Evolutionary conservation across 1,139 yeast species (phyloP).

Genomic region (Scheffersomyces insectosa): DNA sequence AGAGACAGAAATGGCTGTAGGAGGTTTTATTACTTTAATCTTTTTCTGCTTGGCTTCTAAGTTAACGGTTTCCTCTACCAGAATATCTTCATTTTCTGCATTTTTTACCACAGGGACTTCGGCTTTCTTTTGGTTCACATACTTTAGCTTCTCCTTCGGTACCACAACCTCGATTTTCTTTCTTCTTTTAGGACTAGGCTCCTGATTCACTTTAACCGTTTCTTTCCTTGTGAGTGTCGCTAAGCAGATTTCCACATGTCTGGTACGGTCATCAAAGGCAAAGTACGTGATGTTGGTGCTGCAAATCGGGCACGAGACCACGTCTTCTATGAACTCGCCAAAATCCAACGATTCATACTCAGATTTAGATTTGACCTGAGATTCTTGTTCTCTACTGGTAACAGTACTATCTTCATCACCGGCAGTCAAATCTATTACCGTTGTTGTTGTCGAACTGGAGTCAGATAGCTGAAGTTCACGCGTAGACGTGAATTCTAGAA

Average conservation of each 20-base stretch:
- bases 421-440: background rate
- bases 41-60: slow-evolving; percentile 10
- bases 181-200: slow-evolving; percentile 7
- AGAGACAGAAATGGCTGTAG: slow-evolving; percentile 15
- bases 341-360: background rate
- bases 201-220: background rate
- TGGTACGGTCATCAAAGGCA: slow-evolving; percentile 42
- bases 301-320: slow-evolving; percentile 54
- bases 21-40: slow-evolving; percentile 22
- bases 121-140: slow-evolving; percentile 6
- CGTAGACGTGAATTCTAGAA: background rate
- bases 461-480: background rate
- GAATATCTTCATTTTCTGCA: background rate
- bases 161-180: slow-evolving; percentile 6
- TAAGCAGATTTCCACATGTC: slow-evolving; percentile 63
- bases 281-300: slow-evolving; percentile 30
- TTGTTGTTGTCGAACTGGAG: too few relatives aligned
- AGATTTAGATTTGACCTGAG: too few relatives aligned
- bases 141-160: background rate
- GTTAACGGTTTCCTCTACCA: too few relatives aligned
- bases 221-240: background rate
- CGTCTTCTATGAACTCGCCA: slow-evolving; percentile 4
- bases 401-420: background rate
- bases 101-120: slow-evolving; percentile 13
- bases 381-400: too few relatives aligned